Evolutionary conservation across 2,329 filamentous ascomycete species (phyloP).

Genomic region (Aspergillus spinulosporus): DNA sequence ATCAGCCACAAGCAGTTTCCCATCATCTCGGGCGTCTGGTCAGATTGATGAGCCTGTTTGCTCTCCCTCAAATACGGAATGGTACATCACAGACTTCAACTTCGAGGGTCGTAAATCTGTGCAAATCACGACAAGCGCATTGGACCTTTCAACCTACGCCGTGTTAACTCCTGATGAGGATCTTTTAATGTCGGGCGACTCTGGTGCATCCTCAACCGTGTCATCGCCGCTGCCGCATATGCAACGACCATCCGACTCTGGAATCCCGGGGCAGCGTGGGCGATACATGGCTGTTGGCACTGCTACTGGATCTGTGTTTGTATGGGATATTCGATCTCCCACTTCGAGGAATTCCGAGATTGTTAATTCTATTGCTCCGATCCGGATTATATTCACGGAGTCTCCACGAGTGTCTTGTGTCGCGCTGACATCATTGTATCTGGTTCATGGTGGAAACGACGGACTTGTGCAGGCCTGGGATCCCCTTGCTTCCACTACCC

Average conservation of each 20-base stretch:
- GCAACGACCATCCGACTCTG: constrained; percentile 47
- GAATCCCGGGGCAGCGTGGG: constrained; percentile 81
- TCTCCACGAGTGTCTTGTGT: constrained; percentile 84
- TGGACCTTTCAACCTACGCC: constrained; percentile 75
- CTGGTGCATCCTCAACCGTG: constrained; percentile 54
- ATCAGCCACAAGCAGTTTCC: constrained; percentile 24
- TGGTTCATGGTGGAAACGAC: constrained; percentile 92
- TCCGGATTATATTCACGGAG: constrained; percentile 82
- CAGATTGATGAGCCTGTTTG: constrained; percentile 34
- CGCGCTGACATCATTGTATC: constrained; percentile 78
- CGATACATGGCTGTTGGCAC: constrained; percentile 82
- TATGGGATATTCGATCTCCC: constrained; percentile 81
- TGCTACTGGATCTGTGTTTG: constrained; percentile 68
- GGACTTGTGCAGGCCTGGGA: constrained; percentile 97
- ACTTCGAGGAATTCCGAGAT: constrained; percentile 56
- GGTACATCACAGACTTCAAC: constrained; percentile 62
- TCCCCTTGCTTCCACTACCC: constrained; percentile 75
- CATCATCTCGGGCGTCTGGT: constrained; percentile 37
- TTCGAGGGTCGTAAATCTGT: constrained; percentile 61
- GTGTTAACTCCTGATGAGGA: constrained; percentile 74
- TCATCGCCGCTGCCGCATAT: constrained; percentile 55
- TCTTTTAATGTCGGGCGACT: constrained; percentile 61
- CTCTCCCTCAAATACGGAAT: constrained; percentile 57
- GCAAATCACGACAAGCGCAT: constrained; percentile 67
- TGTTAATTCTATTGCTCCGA: constrained; percentile 63